Evolutionary conservation across 2,329 filamentous ascomycete genomes (phyloP).

Genomic region (Xylariaceae sp.): DNA sequence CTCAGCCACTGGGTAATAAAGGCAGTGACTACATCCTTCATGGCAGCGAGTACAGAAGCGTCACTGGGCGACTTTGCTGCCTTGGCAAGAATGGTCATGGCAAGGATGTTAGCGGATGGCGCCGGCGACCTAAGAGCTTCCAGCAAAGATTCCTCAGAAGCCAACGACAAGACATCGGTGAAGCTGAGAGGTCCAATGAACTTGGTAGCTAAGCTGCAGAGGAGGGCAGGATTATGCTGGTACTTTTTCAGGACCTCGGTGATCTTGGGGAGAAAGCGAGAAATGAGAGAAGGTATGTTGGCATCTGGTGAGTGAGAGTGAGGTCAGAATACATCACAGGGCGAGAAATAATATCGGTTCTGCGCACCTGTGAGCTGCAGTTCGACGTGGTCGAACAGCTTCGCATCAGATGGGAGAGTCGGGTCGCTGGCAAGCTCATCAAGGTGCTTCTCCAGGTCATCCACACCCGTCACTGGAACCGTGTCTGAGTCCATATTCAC

Average conservation of each 20-base stretch:
- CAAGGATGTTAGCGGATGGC: slow-evolving; percentile 53
- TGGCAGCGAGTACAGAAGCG: slow-evolving; percentile 45
- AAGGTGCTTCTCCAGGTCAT: slow-evolving; percentile 51
- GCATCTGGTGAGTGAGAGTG: slow-evolving; percentile 34
- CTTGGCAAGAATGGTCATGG: slow-evolving; percentile 52
- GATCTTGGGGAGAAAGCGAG: slow-evolving; percentile 49
- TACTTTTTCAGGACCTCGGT: slow-evolving; percentile 48
- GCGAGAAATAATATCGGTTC: not conserved
- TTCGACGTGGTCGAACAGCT: slow-evolving; percentile 55
- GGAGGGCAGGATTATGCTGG: slow-evolving; percentile 44
- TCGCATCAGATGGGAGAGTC: slow-evolving; percentile 39
- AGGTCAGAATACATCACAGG: not conserved
- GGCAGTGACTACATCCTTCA: slow-evolving; percentile 44
- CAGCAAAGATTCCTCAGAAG: slow-evolving; percentile 46
- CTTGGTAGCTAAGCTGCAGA: slow-evolving; percentile 51
- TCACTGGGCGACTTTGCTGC: slow-evolving; percentile 45
- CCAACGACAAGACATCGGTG: slow-evolving; percentile 45
- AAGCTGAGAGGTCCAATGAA: slow-evolving; percentile 52
- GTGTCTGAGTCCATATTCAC: slow-evolving; percentile 38
- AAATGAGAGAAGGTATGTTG: slow-evolving; percentile 49
- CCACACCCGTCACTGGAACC: slow-evolving; percentile 47
- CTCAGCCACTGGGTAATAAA: slow-evolving; percentile 50
- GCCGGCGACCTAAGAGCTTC: slow-evolving; percentile 49
- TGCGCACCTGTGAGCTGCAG: slow-evolving; percentile 49
- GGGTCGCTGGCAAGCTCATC: slow-evolving; percentile 43